Base-by-base conservation (phyloP, 495 filamentous ascomycete species). In the Aspergillus egyptiacus region DNA sequence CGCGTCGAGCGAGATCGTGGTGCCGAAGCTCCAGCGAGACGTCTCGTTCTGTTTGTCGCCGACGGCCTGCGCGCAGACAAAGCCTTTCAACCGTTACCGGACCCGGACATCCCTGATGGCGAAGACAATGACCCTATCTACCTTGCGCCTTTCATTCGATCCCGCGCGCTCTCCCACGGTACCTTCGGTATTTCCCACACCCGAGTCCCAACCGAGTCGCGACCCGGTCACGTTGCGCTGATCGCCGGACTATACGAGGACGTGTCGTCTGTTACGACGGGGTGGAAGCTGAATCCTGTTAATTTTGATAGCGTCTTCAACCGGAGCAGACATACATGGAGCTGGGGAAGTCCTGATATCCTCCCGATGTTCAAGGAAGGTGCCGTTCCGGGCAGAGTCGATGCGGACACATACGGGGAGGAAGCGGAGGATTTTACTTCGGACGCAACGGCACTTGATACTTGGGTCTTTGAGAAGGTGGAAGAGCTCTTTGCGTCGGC, bases 281-380 rank as follows among this genome's bases (percentile, higher is more conserved):
- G 94, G 11, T 99, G 94, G 94, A 97, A 97, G 67, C 67, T 96
- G 58, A 99, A 99, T 62, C 93, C 94, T 0, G 94, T 99, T 53
- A 87, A 96, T 62, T 99, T 99, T 59, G 94, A 99, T 70, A 96
- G 91, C 56, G 86, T 99, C 8, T 99, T 99, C 78, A 99, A 99
- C 61, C 82, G 86, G 48, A 96, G 91, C 60, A 72, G 86, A 23
- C 94, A 97, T 68, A 97, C 94, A 3, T 99, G 94, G 94, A 91
- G 89, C 64, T 99, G 94, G 94, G 93, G 94, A 6, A 96, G 91
- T 58, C 91, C 91, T 10, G 94, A 99, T 71, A 99, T 99, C 59
- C 70, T 97, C 42, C 87, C 82, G 9, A 99, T 99, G 94, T 99
- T 99, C 61, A 81, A 94, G 61, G 81, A 91, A 53, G 94, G 94